Base-by-base conservation (phyloP, 257 asterid genomes). In the Thymus quinquecostatus region DNA sequence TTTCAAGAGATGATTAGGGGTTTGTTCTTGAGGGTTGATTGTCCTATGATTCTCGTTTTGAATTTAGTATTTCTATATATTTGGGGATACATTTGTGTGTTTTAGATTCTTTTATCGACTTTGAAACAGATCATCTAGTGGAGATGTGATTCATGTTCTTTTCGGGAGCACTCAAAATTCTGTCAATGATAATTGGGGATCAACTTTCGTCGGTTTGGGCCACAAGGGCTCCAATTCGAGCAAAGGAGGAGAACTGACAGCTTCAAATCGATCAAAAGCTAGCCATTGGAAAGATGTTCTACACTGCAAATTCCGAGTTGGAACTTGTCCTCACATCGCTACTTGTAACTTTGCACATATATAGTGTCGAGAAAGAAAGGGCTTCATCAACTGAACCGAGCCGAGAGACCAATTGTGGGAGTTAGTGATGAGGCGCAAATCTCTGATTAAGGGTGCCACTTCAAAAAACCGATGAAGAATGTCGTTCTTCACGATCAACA, bases 401-500 rank as follows among this genome's bases (percentile, higher is more conserved):
- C 84, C 84, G 1, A 80, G 88, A 82, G 97, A 86, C 79, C 91
- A 88, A 84, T 86, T 40, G 80, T 87, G 21, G 92, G 86, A 40
- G 85, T 82, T 50, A 81, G 85, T 27, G 87, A 78, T 14, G 97
- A 90, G 41, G 33, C 88, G 32, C 92, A 86, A 77, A 88, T 96
- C 76, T 83, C 89, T 32, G 77, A 81, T 64, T 88, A 88, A 79
- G 96, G 90, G 69, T 73, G 94, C 48, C 97, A 88, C 56, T 90
- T 92, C 82, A 21, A 21, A 90, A 88, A 80, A 85, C 92, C 2
- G 96, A 90, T 74, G 97, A 90, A 72, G 97, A 94, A 2, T 90
- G 93, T 55, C 97, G 88, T 85, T 58, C 92, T 86, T 77, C 97
- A 90, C 1, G 97, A 90, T 34, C 94, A 88, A 74, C 94, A 88